These are phyloP conservation scores for Adiantum capillusveneris DNA, from an alignment of 75 land plant genomes.

Conservation along the genomic window DNA sequence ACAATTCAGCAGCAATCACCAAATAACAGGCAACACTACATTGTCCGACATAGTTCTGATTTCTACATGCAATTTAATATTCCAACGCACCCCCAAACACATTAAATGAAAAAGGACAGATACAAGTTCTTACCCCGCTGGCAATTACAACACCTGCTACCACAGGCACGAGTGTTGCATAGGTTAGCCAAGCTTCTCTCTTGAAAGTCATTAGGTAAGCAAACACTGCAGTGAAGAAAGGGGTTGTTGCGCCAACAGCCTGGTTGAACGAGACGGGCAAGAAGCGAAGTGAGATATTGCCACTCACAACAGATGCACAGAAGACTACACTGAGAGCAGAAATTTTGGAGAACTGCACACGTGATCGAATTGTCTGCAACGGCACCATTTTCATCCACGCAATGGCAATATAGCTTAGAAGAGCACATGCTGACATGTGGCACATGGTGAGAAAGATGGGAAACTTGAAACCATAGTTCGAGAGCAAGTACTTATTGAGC, in stretches of 20 bases:
- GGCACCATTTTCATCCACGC: slow-evolving; percentile 63
- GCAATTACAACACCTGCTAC: slow-evolving; percentile 83
- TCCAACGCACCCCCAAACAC: too few relatives aligned
- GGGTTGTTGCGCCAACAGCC: slow-evolving; percentile 90
- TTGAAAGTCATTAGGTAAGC: slow-evolving; percentile 65
- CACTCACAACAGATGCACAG: slow-evolving; percentile 83
- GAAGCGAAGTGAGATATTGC: slow-evolving; percentile 66
- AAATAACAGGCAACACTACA: too few relatives aligned
- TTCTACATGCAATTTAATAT: too few relatives aligned
- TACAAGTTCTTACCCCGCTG: slow-evolving; percentile 55
- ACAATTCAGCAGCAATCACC: too few relatives aligned
- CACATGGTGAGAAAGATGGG: slow-evolving; percentile 95
- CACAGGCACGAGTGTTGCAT: slow-evolving; percentile 67
- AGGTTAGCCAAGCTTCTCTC: slow-evolving; percentile 73
- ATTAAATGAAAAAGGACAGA: too few relatives aligned
- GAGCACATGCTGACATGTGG: slow-evolving; percentile 82
- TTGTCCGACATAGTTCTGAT: too few relatives aligned
- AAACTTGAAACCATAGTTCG: slow-evolving; percentile 75
- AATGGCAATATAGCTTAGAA: slow-evolving; percentile 61
- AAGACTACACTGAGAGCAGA: slow-evolving; percentile 62
- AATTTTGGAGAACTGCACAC: slow-evolving; percentile 63
- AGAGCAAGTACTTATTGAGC: slow-evolving; percentile 71
- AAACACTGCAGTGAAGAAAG: slow-evolving; percentile 82
- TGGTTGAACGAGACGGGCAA: slow-evolving; percentile 88
- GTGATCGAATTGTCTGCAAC: slow-evolving; percentile 54